Percentiles rank a stretch among this genome's conserved stretches.
Conservation (phyloP, 495 filamentous ascomycete species). For the Aspergillus sclerotioniger region DNA sequence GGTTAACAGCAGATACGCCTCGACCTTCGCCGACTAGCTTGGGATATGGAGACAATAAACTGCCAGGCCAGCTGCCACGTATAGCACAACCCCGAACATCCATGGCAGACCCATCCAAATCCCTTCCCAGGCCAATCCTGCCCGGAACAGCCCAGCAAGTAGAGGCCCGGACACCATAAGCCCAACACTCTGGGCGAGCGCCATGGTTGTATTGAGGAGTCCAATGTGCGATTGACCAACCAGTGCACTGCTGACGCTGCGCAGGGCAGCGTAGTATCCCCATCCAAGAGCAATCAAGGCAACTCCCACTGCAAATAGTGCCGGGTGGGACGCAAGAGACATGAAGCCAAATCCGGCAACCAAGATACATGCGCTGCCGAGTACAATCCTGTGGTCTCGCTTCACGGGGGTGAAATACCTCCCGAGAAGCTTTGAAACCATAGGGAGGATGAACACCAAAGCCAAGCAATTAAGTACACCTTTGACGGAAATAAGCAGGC, state of each 20-base stretch:
- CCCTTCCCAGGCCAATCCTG: constrained; percentile 7
- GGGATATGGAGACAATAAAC: neutral
- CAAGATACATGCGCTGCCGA: constrained; percentile 5
- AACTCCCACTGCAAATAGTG: constrained; percentile 5
- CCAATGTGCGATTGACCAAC: constrained; percentile 8
- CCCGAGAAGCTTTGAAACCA: constrained; percentile 1
- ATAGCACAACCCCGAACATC: constrained; percentile 2
- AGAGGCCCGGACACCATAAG: constrained; percentile 8
- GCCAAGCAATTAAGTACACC: constrained; percentile 5
- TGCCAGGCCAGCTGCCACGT: neutral
- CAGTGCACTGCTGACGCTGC: constrained; percentile 9
- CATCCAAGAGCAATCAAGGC: constrained; percentile 9
- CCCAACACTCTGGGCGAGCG: constrained; percentile 9
- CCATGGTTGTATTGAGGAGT: constrained; percentile 13
- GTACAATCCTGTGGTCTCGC: constrained; percentile 6
- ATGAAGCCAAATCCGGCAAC: constrained; percentile 10
- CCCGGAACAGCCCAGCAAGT: neutral
- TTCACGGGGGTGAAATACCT: constrained; percentile 1
- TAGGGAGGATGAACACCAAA: constrained; percentile 6
- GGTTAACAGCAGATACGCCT: too few species aligned
- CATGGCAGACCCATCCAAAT: constrained; percentile 12
- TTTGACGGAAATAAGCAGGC: constrained; percentile 11
- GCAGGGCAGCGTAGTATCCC: constrained; percentile 12
- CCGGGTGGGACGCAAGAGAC: constrained; percentile 6
- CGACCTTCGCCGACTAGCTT: neutral